Conservation (phyloP, 768 basidiomycete species). For the Crepidotus variabilis region DNA sequence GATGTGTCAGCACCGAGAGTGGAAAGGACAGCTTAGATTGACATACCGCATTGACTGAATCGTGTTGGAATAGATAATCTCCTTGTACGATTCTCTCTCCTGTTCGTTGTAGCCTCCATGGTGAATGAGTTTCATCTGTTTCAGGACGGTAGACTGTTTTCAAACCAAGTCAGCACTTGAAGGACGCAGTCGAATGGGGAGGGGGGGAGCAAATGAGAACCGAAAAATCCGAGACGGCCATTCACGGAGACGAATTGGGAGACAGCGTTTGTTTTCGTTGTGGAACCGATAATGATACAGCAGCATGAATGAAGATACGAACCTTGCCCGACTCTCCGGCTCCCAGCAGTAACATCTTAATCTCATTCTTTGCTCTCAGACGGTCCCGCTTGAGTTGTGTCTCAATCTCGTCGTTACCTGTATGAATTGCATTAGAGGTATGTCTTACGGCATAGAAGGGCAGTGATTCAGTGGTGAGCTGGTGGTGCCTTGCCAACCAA, state of each 20-base stretch:
- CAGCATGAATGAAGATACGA: constrained; percentile 12
- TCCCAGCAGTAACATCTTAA: constrained; percentile 94
- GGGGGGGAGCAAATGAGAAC: background rate
- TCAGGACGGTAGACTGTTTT: constrained; percentile 84
- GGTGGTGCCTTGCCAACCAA: background rate
- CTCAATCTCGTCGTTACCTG: constrained; percentile 93
- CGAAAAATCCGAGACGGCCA: too few species aligned
- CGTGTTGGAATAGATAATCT: constrained; percentile 93
- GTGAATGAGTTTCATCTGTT: constrained; percentile 98
- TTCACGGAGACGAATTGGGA: too few species aligned
- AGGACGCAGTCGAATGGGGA: background rate
- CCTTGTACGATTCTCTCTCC: constrained; percentile 91
- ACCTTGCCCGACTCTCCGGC: constrained; percentile 98
- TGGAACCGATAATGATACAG: background rate
- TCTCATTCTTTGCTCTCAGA: constrained; percentile 88
- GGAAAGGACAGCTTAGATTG: background rate
- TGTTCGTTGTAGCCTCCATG: constrained; percentile 85
- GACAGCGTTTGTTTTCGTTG: too few species aligned
- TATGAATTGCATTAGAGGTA: background rate
- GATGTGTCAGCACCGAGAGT: background rate
- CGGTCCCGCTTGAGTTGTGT: constrained; percentile 86
- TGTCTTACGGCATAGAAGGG: background rate
- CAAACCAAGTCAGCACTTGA: background rate
- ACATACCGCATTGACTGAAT: constrained; percentile 90
- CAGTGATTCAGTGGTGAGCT: background rate